These are phyloP conservation scores for Coemansia sp. DNA, from an alignment of 192 early-diverging fungal species.

Conservation along the genomic window DNA sequence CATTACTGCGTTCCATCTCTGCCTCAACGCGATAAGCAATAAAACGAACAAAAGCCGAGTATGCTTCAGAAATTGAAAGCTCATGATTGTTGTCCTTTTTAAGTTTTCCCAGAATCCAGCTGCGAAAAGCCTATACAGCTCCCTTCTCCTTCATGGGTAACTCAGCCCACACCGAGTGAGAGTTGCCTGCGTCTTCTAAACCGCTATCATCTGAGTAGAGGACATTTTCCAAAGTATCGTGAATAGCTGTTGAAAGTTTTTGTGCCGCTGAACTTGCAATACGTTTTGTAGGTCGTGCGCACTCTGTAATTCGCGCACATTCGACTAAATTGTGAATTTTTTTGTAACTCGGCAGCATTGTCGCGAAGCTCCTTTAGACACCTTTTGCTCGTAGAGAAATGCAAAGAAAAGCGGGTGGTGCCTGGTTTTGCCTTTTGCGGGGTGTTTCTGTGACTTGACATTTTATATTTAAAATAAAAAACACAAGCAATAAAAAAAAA, in stretches of 20 bases:
- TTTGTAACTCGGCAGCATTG: background rate
- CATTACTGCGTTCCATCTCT: background rate
- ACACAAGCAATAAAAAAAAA: background rate
- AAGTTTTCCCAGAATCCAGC: background rate
- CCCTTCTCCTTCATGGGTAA: background rate
- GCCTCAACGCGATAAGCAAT: background rate
- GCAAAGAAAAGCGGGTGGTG: background rate
- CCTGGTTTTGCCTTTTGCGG: background rate
- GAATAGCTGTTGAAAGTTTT: background rate
- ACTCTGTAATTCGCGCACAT: background rate
- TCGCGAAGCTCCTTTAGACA: background rate
- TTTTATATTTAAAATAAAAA: background rate
- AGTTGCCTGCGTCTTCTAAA: background rate
- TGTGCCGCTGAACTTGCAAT: background rate
- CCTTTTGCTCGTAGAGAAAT: background rate
- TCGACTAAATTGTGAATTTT: background rate
- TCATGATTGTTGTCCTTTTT: background rate
- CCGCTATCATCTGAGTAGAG: background rate
- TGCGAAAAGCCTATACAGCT: background rate
- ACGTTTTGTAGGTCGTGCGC: background rate
- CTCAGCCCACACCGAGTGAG: background rate
- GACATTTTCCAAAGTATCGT: background rate
- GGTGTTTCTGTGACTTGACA: background rate
- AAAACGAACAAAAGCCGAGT: background rate
- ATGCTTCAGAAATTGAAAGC: background rate